Evolutionary conservation across 2,329 filamentous ascomycete species (phyloP).

Genomic region (Passalora sequoiae): DNA sequence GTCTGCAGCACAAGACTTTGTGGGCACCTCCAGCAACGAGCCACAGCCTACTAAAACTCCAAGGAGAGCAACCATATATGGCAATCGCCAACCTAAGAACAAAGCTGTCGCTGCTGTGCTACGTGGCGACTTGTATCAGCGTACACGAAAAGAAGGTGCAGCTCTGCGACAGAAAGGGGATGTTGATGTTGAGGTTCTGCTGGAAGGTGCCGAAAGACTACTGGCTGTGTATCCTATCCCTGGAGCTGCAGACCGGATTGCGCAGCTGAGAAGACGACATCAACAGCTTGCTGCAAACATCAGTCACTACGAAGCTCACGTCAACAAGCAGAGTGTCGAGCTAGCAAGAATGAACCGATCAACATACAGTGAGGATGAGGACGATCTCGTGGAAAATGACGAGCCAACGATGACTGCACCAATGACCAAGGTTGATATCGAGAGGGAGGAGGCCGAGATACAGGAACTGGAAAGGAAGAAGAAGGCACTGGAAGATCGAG

Average conservation of each 20-base stretch:
- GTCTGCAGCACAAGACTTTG: conserved; percentile 39
- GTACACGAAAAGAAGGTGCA: conserved; percentile 60
- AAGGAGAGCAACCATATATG: conserved; percentile 48
- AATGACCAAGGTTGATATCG: conserved; percentile 64
- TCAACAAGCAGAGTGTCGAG: conserved; percentile 69
- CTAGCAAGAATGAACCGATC: conserved; percentile 65
- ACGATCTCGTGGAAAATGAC: conserved; percentile 46
- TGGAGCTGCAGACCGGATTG: conserved; percentile 72
- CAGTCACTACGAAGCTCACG: conserved; percentile 72
- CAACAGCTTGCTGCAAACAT: conserved; percentile 67
- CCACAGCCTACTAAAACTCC: conserved; percentile 14
- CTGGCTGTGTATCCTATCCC: conserved; percentile 80
- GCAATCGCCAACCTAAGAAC: conserved; percentile 54
- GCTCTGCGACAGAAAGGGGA: conserved; percentile 55
- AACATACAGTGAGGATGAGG: conserved; percentile 28
- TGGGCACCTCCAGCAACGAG: conserved; percentile 10
- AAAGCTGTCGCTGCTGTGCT: conserved; percentile 87
- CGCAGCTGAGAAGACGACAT: conserved; percentile 65
- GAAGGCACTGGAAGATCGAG: conserved; percentile 55
- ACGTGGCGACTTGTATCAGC: conserved; percentile 78
- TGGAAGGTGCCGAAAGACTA: conserved; percentile 83
- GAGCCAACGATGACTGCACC: conserved; percentile 35
- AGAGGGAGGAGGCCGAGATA: conserved; percentile 64
- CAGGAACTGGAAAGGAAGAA: conserved; percentile 60
- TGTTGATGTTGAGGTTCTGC: conserved; percentile 77